Evolutionary conservation across 2,329 filamentous ascomycete genomes (phyloP).

Genomic region (Diaporthe eres): DNA sequence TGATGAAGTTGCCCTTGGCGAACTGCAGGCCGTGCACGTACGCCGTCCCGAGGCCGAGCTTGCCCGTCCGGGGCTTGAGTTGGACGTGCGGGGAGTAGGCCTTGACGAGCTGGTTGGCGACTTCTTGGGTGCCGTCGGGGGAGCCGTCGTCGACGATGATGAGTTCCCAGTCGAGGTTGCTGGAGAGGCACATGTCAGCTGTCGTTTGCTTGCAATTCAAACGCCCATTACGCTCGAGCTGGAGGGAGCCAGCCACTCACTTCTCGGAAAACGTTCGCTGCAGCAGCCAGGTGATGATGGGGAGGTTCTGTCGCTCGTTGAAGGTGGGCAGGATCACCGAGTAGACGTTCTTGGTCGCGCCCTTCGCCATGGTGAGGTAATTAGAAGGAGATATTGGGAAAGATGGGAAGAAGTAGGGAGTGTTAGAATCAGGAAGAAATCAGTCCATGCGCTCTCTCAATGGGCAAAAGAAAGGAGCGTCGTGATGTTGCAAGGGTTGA

Average conservation of each 20-base stretch:
- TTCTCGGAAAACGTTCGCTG: conserved; percentile 91
- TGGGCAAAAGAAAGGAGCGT: conserved; percentile 37
- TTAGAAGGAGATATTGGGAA: conserved; percentile 30
- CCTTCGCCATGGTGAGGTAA: conserved; percentile 60
- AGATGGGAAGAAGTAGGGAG: conserved; percentile 36
- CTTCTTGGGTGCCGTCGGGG: conserved; percentile 92
- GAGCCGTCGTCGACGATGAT: conserved; percentile 99
- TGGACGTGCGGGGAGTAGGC: conserved; percentile 85
- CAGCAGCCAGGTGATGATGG: conserved; percentile 94
- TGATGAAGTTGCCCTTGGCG: conserved; percentile 91
- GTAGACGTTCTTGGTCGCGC: conserved; percentile 79
- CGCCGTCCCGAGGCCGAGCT: conserved; percentile 95
- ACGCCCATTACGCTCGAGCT: not conserved
- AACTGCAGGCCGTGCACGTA: conserved; percentile 96
- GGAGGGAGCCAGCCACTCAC: conserved; percentile 64
- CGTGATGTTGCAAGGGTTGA: conserved; percentile 27
- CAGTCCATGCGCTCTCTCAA: conserved; percentile 35
- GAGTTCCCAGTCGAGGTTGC: conserved; percentile 95
- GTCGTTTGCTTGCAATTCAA: not conserved
- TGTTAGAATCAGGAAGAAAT: conserved; percentile 39
- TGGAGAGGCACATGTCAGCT: conserved; percentile 52
- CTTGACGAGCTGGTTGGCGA: conserved; percentile 91
- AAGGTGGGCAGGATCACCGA: conserved; percentile 98
- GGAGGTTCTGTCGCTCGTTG: conserved; percentile 97
- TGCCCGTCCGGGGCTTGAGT: conserved; percentile 91